Evolutionary conservation across 2,329 filamentous ascomycete genomes (phyloP).

Genomic region (Aspergillus cejpii): DNA sequence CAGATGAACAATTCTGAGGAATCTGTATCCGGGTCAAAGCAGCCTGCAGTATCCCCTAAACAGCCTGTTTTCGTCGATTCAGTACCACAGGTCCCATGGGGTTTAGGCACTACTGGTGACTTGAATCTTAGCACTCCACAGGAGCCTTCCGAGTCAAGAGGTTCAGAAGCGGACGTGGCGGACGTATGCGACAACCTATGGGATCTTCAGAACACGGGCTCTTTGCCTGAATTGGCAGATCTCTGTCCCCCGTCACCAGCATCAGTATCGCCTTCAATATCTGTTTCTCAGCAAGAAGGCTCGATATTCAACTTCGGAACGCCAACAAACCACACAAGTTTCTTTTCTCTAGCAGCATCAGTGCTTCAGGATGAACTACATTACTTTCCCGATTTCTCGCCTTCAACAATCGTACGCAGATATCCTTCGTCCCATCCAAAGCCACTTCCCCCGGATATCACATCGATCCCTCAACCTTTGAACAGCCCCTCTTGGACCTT

Average conservation of each 20-base stretch:
- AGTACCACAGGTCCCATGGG: conserved; percentile 7
- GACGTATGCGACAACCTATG: conserved; percentile 27
- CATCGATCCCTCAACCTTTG: conserved; percentile 37
- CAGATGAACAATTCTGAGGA: conserved; percentile 6
- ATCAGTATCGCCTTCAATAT: conserved; percentile 13
- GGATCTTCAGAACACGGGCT: conserved; percentile 24
- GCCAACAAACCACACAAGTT: conserved; percentile 14
- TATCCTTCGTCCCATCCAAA: conserved; percentile 25
- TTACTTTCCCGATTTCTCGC: conserved; percentile 26
- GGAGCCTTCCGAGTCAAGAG: conserved; percentile 1
- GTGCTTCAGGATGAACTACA: conserved; percentile 13
- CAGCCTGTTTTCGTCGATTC: conserved; percentile 6
- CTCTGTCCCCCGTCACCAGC: conserved; percentile 24
- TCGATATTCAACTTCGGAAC: conserved; percentile 16
- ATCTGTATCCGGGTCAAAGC: background rate
- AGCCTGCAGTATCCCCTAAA: background rate
- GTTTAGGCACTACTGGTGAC: conserved; percentile 6
- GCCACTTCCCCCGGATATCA: conserved; percentile 21
- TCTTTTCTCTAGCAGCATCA: conserved; percentile 25
- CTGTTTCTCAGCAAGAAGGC: conserved; percentile 10
- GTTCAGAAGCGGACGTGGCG: conserved; percentile 14
- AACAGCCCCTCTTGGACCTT: conserved; percentile 50
- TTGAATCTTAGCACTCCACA: conserved; percentile 2
- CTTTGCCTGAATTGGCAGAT: conserved; percentile 31
- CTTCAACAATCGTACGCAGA: conserved; percentile 29